A percentile compares a stretch with the other conserved stretches of the same genome.
Evolutionary conservation across 495 filamentous ascomycete species (phyloP).

Genomic region (Tuber brumale): DNA sequence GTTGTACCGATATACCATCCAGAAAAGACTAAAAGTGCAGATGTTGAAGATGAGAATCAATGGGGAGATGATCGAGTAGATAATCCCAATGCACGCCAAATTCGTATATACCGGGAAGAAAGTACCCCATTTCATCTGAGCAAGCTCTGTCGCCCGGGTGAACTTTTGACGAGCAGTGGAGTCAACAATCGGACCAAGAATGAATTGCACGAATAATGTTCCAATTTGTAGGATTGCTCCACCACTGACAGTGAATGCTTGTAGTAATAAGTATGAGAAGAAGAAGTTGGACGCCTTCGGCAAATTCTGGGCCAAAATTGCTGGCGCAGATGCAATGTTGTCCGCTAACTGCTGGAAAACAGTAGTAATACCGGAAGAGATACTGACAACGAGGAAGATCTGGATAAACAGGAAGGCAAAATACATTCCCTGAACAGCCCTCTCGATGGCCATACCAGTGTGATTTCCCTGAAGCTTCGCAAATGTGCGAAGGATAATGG

Average conservation of each 20-base stretch:
- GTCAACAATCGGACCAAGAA: conserved; percentile 71
- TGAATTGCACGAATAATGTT: conserved; percentile 69
- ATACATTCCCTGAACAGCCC: conserved; percentile 84
- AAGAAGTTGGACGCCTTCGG: conserved; percentile 93
- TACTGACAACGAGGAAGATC: conserved; percentile 85
- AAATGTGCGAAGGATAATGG: conserved; percentile 67
- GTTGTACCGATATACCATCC: conserved; percentile 93
- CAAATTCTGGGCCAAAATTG: conserved; percentile 71
- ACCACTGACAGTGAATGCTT: conserved; percentile 82
- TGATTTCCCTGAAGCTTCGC: conserved; percentile 69
- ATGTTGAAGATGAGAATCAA: conserved; percentile 90
- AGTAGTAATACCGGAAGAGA: conserved; percentile 70
- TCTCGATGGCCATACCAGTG: conserved; percentile 72
- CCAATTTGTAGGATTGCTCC: conserved; percentile 82
- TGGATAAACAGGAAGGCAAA: conserved; percentile 94
- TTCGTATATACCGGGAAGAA: conserved; percentile 96
- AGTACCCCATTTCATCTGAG: conserved; percentile 78
- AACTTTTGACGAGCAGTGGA: conserved; percentile 85
- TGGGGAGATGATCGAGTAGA: conserved; percentile 85
- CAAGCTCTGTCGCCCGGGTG: conserved; percentile 70
- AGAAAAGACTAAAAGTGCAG: conserved; percentile 88
- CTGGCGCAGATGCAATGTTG: conserved; percentile 54
- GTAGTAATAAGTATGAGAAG: conserved; percentile 96
- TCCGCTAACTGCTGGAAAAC: conserved; percentile 59
- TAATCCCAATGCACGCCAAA: conserved; percentile 85